phyloP scores from a whole-genome alignment of 2,329 filamentous ascomycete genomes.

The Monosporascus sp. region DNA sequence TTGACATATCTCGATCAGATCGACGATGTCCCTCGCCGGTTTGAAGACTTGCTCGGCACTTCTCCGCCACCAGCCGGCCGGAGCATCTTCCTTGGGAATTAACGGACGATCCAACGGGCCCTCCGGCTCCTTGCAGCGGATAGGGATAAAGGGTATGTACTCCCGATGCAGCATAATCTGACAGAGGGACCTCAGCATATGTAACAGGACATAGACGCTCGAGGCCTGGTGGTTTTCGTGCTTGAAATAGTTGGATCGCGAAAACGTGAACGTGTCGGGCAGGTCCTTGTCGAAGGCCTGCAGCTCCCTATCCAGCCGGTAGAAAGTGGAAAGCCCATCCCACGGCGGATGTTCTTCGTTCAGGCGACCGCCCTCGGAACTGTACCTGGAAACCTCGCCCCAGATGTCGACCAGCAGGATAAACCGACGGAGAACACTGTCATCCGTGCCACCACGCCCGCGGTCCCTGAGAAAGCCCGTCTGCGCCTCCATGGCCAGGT shows the following conservation, averaged over 20 bases:
- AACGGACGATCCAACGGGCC: constrained; percentile 56
- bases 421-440: constrained; percentile 48
- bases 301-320: constrained; percentile 45
- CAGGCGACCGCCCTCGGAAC: constrained; percentile 45
- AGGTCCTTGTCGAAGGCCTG: constrained; percentile 47
- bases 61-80: constrained; percentile 55
- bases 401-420: constrained; percentile 54
- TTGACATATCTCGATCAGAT: constrained; percentile 58
- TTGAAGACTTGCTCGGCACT: constrained; percentile 59
- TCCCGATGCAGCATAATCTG: constrained; percentile 64
- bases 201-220: constrained; percentile 61
- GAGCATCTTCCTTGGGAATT: constrained; percentile 44
- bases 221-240: constrained; percentile 60
- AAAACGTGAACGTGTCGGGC: constrained; percentile 53
- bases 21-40: constrained; percentile 57
- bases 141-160: constrained; percentile 61
- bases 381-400: constrained; percentile 54
- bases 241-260: constrained; percentile 56
- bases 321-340: constrained; percentile 51
- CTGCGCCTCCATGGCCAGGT: constrained; percentile 52
- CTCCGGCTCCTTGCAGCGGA: constrained; percentile 42
- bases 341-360: constrained; percentile 52
- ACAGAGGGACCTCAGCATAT: constrained; percentile 61
- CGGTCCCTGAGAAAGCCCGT: constrained; percentile 41
- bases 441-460: constrained; percentile 27